A percentile compares a stretch with the other conserved stretches of the same genome.
Conservation (phyloP, 345 rosid species). For the Lenwebbia sp. region DNA sequence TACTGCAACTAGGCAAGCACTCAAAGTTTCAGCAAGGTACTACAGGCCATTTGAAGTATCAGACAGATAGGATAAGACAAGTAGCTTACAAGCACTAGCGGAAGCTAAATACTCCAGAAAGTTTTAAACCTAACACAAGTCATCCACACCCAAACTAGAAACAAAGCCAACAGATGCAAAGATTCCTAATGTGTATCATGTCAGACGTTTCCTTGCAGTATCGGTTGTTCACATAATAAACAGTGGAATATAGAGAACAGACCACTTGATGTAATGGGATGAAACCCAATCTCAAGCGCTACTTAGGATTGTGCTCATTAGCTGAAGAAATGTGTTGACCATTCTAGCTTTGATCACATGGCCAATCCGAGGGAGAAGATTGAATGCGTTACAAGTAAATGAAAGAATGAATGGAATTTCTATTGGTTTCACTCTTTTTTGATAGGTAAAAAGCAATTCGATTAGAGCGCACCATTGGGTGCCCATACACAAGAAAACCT, state of each 20-base stretch:
- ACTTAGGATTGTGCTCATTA: not conserved
- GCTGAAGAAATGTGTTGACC: not conserved
- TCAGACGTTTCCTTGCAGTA: not conserved
- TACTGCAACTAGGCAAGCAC: not conserved
- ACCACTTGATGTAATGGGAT: not conserved
- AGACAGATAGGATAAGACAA: not conserved
- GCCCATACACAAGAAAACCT: not conserved
- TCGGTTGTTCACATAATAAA: not conserved
- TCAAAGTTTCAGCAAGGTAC: not conserved
- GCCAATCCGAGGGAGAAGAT: not conserved
- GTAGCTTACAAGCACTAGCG: not conserved
- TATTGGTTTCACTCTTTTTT: not conserved
- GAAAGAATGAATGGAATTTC: not conserved
- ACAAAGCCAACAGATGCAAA: not conserved
- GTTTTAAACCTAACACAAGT: not conserved
- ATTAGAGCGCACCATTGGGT: not conserved
- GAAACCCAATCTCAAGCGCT: not conserved
- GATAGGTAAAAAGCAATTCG: not conserved
- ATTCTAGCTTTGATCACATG: not conserved
- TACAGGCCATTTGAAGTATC: not conserved
- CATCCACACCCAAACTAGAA: not conserved
- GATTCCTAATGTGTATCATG: not conserved
- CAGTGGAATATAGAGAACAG: not conserved
- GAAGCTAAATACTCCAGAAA: not conserved
- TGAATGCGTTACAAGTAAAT: not conserved